These are phyloP conservation scores for Leucocoprinus birnbaumii DNA, from an alignment of 768 basidiomycete species.

Conservation along the genomic window DNA sequence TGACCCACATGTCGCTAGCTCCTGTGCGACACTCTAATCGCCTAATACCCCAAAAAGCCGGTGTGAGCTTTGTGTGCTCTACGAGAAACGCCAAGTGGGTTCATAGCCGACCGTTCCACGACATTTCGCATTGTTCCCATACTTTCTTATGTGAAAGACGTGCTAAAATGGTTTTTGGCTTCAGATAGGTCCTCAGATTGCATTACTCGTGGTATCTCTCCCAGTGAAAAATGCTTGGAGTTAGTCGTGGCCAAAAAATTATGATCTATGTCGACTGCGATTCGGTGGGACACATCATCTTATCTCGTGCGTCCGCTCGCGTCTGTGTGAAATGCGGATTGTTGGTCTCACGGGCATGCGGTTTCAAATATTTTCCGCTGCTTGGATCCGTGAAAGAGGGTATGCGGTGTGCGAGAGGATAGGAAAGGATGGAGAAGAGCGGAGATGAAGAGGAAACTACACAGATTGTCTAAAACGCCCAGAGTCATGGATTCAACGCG, in stretches of 20 bases:
- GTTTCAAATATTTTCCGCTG: neutral
- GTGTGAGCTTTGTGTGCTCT: neutral
- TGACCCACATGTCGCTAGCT: too few species aligned
- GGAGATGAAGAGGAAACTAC: neutral
- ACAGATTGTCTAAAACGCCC: neutral
- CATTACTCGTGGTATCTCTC: too few species aligned
- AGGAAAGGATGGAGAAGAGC: neutral
- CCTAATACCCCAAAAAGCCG: neutral
- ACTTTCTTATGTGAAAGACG: neutral
- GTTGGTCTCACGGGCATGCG: conserved; percentile 4
- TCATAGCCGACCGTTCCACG: neutral
- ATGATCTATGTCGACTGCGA: too few species aligned
- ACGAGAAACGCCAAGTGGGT: neutral
- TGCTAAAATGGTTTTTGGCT: neutral
- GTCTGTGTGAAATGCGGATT: neutral
- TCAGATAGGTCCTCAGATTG: neutral
- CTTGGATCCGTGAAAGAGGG: too few species aligned
- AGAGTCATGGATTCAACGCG: neutral
- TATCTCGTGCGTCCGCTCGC: neutral
- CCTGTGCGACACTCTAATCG: too few species aligned
- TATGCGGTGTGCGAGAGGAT: neutral
- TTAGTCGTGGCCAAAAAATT: too few species aligned
- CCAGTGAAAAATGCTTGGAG: too few species aligned
- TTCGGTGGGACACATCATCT: too few species aligned
- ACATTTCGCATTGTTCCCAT: neutral